A percentile compares a stretch with the other conserved stretches of the same genome.
Evolutionary conservation across 306 rosid genomes (phyloP).

Genomic region (Corylus avellana): DNA sequence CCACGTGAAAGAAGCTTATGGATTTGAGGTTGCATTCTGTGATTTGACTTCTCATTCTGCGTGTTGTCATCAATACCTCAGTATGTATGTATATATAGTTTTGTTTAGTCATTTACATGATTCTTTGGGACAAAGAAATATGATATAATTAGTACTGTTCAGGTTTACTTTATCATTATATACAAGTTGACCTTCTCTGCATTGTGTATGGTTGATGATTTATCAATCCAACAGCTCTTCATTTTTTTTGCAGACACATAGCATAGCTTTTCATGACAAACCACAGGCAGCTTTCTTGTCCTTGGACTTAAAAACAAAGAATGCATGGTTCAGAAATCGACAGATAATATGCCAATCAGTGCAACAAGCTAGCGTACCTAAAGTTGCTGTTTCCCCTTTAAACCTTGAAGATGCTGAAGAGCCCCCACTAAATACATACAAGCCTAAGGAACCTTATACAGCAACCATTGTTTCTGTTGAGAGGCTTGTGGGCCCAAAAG

Average conservation of each 20-base stretch:
- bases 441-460: constrained; percentile 87
- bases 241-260: constrained; percentile 51
- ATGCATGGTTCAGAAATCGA: constrained; percentile 35
- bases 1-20: background rate
- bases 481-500: constrained; percentile 86
- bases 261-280: constrained; percentile 52
- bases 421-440: constrained; percentile 79
- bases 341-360: constrained; percentile 74
- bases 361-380: constrained; percentile 77
- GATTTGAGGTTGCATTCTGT: background rate
- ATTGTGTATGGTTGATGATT: constrained; percentile 15
- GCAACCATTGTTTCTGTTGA: constrained; percentile 95
- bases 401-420: constrained; percentile 67
- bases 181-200: constrained; percentile 18
- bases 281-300: constrained; percentile 53
- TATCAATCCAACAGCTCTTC: constrained; percentile 19
- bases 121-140: constrained; percentile 1
- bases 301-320: constrained; percentile 54
- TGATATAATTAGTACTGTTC: constrained; percentile 1
- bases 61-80: background rate
- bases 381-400: constrained; percentile 70
- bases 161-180: constrained; percentile 8
- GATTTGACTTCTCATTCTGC: background rate
- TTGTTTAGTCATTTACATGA: background rate
- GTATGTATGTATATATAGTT: background rate